Base-by-base conservation (phyloP, 2,329 filamentous ascomycete genomes). In the Ramularia endophylla region DNA sequence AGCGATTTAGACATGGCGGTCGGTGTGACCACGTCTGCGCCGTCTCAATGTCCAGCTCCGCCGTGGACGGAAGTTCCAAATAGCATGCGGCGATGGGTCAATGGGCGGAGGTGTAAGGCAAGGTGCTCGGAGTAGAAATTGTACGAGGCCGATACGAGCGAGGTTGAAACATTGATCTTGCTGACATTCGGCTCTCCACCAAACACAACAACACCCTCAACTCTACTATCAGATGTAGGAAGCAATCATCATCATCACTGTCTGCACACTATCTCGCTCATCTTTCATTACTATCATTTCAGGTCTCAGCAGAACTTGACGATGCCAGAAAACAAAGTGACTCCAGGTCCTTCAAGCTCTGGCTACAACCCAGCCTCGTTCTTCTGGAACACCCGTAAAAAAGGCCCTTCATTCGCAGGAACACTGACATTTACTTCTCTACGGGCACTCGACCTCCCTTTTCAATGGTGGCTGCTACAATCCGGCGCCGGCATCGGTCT, bases 1-100 rank as follows among this genome's bases (percentile, higher is more conserved):
- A 65, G 61, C 27, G 60, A 57, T 46, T 63, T 63, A 17, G 61
- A 64, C 61, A 64, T 64, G 38, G 34, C 38, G 20, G 19, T 11
- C 18, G 31, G 7, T 19, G 3, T 19, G 8, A 5, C 9, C 16
- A 16, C 16, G 31, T 34, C 8, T 19, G 31, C 19, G 11, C 22
- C 22, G 22, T 25, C 22, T 25, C 6, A 6, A 6, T 6, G 6
- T 25, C 22, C 22, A 6, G 22, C 22, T 12, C 31, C 16, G 5
- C 31, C 16, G 13, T 16, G 3, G 16, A 5, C 17, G 16, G 17
- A 20, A 19, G 17, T 17, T 19, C 31, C 18, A 16, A 16, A 34
- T n/a, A 8, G 9, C 13, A 19, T 19, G 29, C 8, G 16, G 3
- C 19, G 31, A 34, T 34, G 31, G 16, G 18, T 19, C 16, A 34